Evolutionary conservation across 176 grass and related monocot genomes (phyloP).

Genomic region (Aegilops bicornis): DNA sequence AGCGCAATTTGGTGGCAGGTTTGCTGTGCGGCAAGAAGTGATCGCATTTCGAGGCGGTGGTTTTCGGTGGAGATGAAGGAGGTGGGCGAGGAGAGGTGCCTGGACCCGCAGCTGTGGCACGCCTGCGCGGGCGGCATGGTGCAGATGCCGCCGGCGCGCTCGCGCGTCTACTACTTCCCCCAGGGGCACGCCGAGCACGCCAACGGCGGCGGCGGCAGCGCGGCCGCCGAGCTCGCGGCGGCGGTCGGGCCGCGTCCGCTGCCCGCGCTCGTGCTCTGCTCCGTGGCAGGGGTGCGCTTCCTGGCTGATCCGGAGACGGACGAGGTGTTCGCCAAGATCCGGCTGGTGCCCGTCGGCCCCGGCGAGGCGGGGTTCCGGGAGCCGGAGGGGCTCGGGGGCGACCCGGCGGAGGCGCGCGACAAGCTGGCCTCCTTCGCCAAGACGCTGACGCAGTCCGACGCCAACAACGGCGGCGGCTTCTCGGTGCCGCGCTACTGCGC

Average conservation of each 20-base stretch:
- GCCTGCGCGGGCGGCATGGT: constrained; percentile 88
- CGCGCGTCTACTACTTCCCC: constrained; percentile 84
- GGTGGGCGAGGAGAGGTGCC: constrained; percentile 37
- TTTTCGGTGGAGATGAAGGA: constrained; percentile 10
- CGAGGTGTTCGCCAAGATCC: constrained; percentile 78
- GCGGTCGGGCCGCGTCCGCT: constrained; percentile 21
- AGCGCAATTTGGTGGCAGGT: constrained; percentile 20
- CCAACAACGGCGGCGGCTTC: constrained; percentile 75
- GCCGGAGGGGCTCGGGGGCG: not conserved
- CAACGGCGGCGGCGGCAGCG: constrained; percentile 14
- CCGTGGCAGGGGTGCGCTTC: constrained; percentile 56
- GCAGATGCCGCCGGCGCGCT: constrained; percentile 62
- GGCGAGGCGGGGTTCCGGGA: constrained; percentile 32
- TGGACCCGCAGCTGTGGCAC: constrained; percentile 91
- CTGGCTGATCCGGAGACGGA: constrained; percentile 79
- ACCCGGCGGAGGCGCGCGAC: constrained; percentile 1
- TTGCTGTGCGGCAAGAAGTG: constrained; percentile 22
- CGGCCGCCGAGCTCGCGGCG: constrained; percentile 29
- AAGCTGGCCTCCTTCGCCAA: constrained; percentile 48
- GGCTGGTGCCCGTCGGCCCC: constrained; percentile 39
- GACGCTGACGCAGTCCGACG: constrained; percentile 68
- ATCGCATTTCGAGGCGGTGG: constrained; percentile 30
- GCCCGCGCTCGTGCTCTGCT: constrained; percentile 54
- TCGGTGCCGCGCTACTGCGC: constrained; percentile 78
- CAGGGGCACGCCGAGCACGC: constrained; percentile 98